Evolutionary conservation across 1,284 basidiomycete genomes (phyloP), one percentile per base, ranked within the genome.

Genomic region (Austroboletus niveus): DNA sequence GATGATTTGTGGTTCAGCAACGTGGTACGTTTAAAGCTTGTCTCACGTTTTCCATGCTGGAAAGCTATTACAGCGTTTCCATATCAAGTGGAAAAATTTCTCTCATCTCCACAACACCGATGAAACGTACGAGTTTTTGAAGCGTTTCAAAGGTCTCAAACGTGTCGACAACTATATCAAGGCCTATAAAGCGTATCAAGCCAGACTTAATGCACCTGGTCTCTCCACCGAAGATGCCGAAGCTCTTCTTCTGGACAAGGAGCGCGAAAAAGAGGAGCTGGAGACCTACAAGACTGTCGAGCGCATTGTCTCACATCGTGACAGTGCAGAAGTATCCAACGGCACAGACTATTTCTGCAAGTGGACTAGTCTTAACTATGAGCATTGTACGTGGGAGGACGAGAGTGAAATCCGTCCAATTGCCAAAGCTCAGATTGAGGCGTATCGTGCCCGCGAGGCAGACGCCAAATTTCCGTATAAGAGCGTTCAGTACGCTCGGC

Each of bases 81-180:
- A 94, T 69, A 93, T 96, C 76, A 96, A 96, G 70, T 96, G 93
- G 93, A 95, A 94, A 72, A 85, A 84, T 57, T 95, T 93, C 69
- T 95, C 92, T 12, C 92, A 95, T 68, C 78, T 95, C 15, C 92
- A 95, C 75, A 97, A 99, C 68, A 99, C 95, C 10, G 95, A 98
- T 68, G 96, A 99, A 73, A 87, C 87, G 11, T 98, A 97, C 75
- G 87, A 94, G 64, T 98, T 97, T 69, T 75, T 98, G 53, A 94
- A 94, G 70, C 87, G 92, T 34, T 97, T 89, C 79, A 87, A 84
- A 66, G 94, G 94, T 30, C 81, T 98, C 66, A 99, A 99, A 74
- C 91, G 94, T 52, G 93, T 99, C 53, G 96, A 98, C 73, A 99
- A 99, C 75, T 99, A 99, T 73, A 97, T 99, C 79, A 96, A 96